Evolutionary conservation across 345 rosid genomes (phyloP).

Genomic region (Gossypium rotundifolium): DNA sequence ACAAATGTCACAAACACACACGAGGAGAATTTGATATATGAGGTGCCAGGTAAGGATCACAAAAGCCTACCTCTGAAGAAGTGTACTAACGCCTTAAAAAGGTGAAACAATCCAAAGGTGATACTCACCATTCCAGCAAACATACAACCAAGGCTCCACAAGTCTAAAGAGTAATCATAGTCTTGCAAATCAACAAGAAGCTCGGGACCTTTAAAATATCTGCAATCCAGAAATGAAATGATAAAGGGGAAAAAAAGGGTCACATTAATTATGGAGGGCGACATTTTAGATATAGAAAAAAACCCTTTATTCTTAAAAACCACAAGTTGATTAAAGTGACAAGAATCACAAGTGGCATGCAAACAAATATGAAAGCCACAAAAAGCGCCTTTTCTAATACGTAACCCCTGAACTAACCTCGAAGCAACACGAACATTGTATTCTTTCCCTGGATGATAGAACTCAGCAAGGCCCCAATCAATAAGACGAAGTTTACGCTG

Average conservation of each 20-base stretch:
- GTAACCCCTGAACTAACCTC: conserved; percentile 37
- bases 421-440: conserved; percentile 97
- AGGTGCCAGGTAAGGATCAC: background rate
- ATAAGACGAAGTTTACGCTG: conserved; percentile 90
- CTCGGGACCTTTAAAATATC: conserved; percentile 98
- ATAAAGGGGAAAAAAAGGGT: background rate
- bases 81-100: background rate
- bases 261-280: background rate
- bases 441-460: conserved; percentile 95
- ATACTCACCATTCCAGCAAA: conserved; percentile 92
- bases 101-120: background rate
- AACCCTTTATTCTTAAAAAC: background rate
- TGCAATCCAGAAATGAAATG: conserved; percentile 21
- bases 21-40: conserved; percentile 11
- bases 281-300: background rate
- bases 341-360: background rate
- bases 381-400: background rate
- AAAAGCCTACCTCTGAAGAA: background rate
- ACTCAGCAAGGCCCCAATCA: conserved; percentile 99
- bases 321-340: background rate
- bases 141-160: conserved; percentile 99
- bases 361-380: background rate
- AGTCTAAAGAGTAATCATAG: conserved; percentile 92
- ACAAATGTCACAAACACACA: conserved; percentile 13
- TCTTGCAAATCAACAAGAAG: conserved; percentile 97